These are phyloP conservation scores for Nyssa sinensis DNA, from an alignment of 148 eudicot genomes.

Conservation along the genomic window DNA sequence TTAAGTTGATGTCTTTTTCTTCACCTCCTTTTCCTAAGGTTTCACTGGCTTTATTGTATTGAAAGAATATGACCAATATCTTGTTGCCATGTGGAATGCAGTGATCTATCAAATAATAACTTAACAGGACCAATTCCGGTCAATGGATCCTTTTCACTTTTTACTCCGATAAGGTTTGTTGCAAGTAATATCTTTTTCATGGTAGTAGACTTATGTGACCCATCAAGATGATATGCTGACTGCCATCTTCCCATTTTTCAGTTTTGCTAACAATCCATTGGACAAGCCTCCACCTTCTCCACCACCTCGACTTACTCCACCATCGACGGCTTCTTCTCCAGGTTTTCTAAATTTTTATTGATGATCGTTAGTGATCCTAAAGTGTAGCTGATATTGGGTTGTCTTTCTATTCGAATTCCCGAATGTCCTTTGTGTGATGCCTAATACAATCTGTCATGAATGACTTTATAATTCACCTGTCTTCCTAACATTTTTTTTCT, in stretches of 20 bases:
- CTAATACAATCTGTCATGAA: too few relatives aligned
- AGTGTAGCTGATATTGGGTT: too few relatives aligned
- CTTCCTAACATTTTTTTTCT: too few relatives aligned
- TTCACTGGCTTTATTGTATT: not conserved
- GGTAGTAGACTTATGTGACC: not conserved
- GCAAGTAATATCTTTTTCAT: slow-evolving; percentile 2
- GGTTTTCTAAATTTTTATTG: slow-evolving; percentile 41
- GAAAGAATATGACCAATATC: not conserved
- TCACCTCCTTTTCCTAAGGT: not conserved
- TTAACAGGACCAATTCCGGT: slow-evolving; percentile 58
- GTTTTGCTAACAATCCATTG: slow-evolving; percentile 58
- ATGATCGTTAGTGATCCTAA: too few relatives aligned
- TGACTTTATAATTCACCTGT: too few relatives aligned
- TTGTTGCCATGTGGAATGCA: slow-evolving; percentile 30
- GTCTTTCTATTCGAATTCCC: too few relatives aligned
- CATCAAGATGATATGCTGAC: slow-evolving; percentile 14
- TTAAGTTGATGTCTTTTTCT: not conserved
- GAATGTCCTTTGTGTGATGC: too few relatives aligned
- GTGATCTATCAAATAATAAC: slow-evolving; percentile 71
- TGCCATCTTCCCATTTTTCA: slow-evolving; percentile 26
- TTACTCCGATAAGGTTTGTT: slow-evolving; percentile 76
- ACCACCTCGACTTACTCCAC: slow-evolving; percentile 37
- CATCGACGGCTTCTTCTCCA: slow-evolving; percentile 40
- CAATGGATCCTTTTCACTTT: slow-evolving; percentile 77
- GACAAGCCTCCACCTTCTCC: slow-evolving; percentile 31